Percentiles rank a stretch among this genome's conserved stretches.
Conservation (phyloP, 2,329 filamentous ascomycete genomes). For the Chaetomium globosum region DNA sequence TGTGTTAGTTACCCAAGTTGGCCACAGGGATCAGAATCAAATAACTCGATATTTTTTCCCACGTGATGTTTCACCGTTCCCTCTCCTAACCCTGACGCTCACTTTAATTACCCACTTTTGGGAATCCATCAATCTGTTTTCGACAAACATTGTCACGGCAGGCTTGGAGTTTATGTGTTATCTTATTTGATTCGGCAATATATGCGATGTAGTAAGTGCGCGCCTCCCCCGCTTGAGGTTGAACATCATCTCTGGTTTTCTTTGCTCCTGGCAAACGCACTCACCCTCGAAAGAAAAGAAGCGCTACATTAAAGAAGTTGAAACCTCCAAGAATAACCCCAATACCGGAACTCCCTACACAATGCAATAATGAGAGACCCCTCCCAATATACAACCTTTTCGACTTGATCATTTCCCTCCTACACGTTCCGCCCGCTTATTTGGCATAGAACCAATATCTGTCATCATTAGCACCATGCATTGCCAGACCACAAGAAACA, state of each 20-base stretch:
- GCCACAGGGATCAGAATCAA: not conserved
- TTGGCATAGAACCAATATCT: constrained; percentile 35
- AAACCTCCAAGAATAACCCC: not conserved
- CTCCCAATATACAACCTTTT: constrained; percentile 6
- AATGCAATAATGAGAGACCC: constrained; percentile 15
- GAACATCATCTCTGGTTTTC: not conserved
- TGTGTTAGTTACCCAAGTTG: not conserved
- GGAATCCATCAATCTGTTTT: not conserved
- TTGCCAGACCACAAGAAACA: not conserved
- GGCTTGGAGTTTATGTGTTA: not conserved
- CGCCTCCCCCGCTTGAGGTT: not conserved
- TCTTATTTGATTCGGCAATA: not conserved
- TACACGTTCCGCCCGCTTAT: not conserved
- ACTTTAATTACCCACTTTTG: not conserved
- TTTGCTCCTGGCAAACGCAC: constrained; percentile 29
- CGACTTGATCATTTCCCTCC: too few species aligned
- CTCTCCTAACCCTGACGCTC: not conserved
- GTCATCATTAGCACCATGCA: constrained; percentile 17
- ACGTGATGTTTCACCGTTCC: not conserved
- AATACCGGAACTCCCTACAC: constrained; percentile 20
- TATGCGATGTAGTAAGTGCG: not conserved
- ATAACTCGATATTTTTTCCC: not conserved
- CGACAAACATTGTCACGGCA: not conserved
- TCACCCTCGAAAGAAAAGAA: not conserved
- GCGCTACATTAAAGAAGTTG: constrained; percentile 7